Base-by-base conservation (phyloP, 805 yeast genomes). In the Saccharomycopsis fibuligera region DNA sequence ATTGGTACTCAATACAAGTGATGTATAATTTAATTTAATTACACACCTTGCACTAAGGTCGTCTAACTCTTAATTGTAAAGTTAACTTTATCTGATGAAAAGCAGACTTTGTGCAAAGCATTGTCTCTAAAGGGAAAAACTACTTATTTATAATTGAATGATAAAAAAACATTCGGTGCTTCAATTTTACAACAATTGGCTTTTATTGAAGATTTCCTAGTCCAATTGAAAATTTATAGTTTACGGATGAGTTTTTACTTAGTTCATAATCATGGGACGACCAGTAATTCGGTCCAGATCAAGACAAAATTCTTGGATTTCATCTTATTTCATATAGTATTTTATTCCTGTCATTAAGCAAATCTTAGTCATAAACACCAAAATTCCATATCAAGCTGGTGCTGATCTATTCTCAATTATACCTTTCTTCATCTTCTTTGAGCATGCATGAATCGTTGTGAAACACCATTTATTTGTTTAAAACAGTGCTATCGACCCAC, bases 401-500 rank as follows among this genome's bases (percentile, higher is more conserved):
- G 16, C 49, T 22, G 8, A 62, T 46, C 35, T 53, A 52, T 5
- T 50, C 46, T 38, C 58, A 56, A 29, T 48, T 45, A 35, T 50
- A 50, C 14, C n/a, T 17, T 10, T 41, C 41, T 43, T 40, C 48
- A 35, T 33, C 45, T 38, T 38, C 47, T 14, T 29, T 25, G 10
- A 41, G 24, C 10, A 61, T 52, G 25, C 56, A 50, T 22, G 57
- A 44, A 29, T 53, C 53, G 17, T 53, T 50, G 23, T 53, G 35
- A 42, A 22, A 44, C 44, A 68, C 71, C 2, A 68, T 58, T 19
- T 69, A 58, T 41, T 68, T 65, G 54, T 74, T 68, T 44, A 72
- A 60, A 8, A 60, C 59, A 1, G 73, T 66, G 55, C 75, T 60
- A 54, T 75, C 77, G 0, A 68, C 68, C 79, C 81, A 77, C 53